Evolutionary conservation across 768 basidiomycete species (phyloP), one percentile per base, ranked within the genome.

Genomic region (Holtermanniella nyarrowii): DNA sequence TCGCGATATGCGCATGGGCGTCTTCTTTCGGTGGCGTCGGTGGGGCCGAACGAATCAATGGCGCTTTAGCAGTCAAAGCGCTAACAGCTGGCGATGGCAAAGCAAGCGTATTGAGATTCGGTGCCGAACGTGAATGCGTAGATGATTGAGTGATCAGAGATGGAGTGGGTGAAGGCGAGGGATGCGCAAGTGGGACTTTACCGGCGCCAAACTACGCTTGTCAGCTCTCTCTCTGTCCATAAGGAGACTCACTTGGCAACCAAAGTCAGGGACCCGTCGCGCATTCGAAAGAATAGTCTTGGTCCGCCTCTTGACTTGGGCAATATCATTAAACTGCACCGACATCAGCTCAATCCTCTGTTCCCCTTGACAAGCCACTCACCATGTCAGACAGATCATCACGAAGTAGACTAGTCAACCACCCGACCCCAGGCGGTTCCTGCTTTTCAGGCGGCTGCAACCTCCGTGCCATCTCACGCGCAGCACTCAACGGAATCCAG

Each of bases 1-100:
- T 66, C 12, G 65, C 58, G 26, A 59, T 53, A 13, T 62, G 65
- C 51, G 59, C 60, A 0, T 56, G n/a, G n/a, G n/a, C n/a, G n/a
- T n/a, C 59, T 14, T 66, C 65, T 7, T 37, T 37, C 16, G 59
- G 59, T 16, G 59, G 64, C 7, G 53, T 53, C 14, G 56, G 52
- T 14, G 52, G 56, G 3, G 65, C 65, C 4, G 60, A 52, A 39
- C 65, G 45, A 18, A 63, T 53, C 3, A 66, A 48, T 3, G 65
- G 54, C 4, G 55, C 59, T 48, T 61, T 61, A n/a, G 14, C 22
- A 20, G 21, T 25, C n/a, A 37, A 7, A 37, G 7, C 10, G 31
- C 7, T 37, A 7, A 37, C 31, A 16, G 31, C 10, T 16, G 31
- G 10, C 31, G 16, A 7, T 7, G 31, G 7, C 31, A 16, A 7